Evolutionary conservation across 148 eudicot species (phyloP).

Genomic region (Simmondsia chinensis): DNA sequence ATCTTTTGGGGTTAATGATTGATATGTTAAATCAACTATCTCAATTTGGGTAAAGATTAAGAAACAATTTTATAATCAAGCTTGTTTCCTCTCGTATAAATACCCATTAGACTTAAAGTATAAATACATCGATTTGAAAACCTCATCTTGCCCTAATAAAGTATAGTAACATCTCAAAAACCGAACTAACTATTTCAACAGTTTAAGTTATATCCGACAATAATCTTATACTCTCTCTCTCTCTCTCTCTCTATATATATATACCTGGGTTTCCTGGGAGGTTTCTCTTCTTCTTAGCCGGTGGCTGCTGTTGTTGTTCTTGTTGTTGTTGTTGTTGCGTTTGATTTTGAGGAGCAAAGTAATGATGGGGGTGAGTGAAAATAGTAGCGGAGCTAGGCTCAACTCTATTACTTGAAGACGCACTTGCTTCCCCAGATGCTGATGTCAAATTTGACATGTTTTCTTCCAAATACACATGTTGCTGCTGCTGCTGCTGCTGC

Average conservation of each 20-base stretch:
- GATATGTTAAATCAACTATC: no score
- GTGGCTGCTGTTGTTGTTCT: constrained; percentile 13
- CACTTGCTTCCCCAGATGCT: constrained; percentile 58
- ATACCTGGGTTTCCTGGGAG: constrained; percentile 95
- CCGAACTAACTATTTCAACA: no score
- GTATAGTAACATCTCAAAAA: no score
- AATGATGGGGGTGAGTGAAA: constrained; percentile 20
- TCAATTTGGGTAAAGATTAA: neutral
- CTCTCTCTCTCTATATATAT: no score
- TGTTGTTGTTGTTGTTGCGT: constrained; percentile 11
- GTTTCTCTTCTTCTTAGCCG: constrained; percentile 69
- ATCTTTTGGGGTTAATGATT: no score
- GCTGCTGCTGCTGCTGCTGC: constrained; percentile 21
- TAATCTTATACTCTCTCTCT: no score
- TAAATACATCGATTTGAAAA: neutral
- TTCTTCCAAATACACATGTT: constrained; percentile 36
- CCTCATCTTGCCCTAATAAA: no score
- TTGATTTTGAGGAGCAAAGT: constrained; percentile 19
- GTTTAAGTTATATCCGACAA: no score
- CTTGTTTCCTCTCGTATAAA: no score
- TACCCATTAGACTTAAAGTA: no score
- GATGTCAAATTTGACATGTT: constrained; percentile 77
- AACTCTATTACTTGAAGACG: constrained; percentile 28
- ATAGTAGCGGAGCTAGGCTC: constrained; percentile 18
- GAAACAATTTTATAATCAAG: no score